Evolutionary conservation across 2,329 filamentous ascomycete species (phyloP), one percentile per base, ranked within the genome.

Genomic region (Cladophialophora chaetospira): DNA sequence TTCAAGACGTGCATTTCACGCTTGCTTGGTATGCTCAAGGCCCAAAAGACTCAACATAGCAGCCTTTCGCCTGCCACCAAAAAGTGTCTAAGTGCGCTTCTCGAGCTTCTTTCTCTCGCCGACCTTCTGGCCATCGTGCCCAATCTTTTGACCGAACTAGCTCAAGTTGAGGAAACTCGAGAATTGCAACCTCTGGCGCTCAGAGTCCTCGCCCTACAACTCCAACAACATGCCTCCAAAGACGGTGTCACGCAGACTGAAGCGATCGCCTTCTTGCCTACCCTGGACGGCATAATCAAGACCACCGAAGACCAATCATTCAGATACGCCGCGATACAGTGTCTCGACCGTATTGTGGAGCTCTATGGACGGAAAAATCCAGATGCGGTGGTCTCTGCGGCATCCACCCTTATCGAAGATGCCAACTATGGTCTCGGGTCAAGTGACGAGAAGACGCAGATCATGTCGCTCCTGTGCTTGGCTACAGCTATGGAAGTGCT

Each of bases 341-440:
- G 93, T 66, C 87, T 97, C 42, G 92, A 97, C 74, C 89, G 90
- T 72, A 95, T 99, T 61, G 84, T 89, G 2, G 92, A 97, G 73
- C 93, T 93, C 71, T 97, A 96, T 70, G 95, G 94, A 64, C 95
- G 94, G 78, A 95, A 92, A 71, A 89, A 96, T 67, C 80, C 88
- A 1, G 84, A 88, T 64, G 86, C 85, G 42, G 88, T 96, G 42
- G 80, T 88, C 23, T 82, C 83, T 3, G 88, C 91, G 4, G 90
- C 91, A 3, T 79, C 85, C 57, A 88, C 87, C 1, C 88, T 99
- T 66, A 86, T 89, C 33, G 48, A 42, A 11, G 86, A 91, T 38
- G 77, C 35, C 15, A 35, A 40, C 10, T 85, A 54, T 31, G 58
- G 57, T 19, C 29, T 63, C 9, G 51, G 47, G 17, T 58, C 55